phyloP scores from a whole-genome alignment of 2,329 filamentous ascomycete species.

The Nemania bipapillata region DNA sequence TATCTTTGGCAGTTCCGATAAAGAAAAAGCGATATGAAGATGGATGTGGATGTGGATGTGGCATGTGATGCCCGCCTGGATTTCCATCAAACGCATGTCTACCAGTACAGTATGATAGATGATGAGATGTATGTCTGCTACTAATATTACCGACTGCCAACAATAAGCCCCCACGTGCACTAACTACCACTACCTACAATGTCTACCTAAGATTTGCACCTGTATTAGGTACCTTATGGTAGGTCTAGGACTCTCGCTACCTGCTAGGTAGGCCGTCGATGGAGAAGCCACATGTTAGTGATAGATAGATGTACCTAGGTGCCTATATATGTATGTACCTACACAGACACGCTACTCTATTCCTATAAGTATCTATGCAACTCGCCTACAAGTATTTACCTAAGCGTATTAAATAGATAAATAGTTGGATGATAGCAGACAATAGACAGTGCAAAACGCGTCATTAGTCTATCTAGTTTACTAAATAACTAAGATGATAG shows the following conservation, averaged over 20 bases:
- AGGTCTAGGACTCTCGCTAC: too few species aligned
- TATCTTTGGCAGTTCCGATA: background rate
- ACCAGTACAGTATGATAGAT: constrained; percentile 7
- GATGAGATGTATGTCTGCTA: background rate
- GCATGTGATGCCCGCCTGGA: constrained; percentile 20
- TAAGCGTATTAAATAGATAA: too few species aligned
- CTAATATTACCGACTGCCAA: too few species aligned
- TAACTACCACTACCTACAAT: too few species aligned
- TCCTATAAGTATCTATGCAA: too few species aligned
- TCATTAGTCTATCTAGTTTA: background rate
- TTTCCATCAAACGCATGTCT: background rate
- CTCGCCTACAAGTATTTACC: too few species aligned
- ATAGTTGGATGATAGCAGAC: background rate
- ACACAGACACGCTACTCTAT: too few species aligned
- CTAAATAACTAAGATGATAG: background rate
- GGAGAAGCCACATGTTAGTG: too few species aligned
- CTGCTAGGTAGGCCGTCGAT: too few species aligned
- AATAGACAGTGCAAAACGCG: constrained; percentile 9
- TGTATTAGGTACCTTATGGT: background rate
- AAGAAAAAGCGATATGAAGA: too few species aligned
- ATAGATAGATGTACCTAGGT: background rate
- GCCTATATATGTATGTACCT: background rate
- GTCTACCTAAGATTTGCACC: too few species aligned
- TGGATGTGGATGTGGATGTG: too few species aligned
- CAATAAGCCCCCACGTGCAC: constrained; percentile 13